Conservation (phyloP, 2,329 filamentous ascomycete genomes). For the Aureobasidium namibiae region DNA sequence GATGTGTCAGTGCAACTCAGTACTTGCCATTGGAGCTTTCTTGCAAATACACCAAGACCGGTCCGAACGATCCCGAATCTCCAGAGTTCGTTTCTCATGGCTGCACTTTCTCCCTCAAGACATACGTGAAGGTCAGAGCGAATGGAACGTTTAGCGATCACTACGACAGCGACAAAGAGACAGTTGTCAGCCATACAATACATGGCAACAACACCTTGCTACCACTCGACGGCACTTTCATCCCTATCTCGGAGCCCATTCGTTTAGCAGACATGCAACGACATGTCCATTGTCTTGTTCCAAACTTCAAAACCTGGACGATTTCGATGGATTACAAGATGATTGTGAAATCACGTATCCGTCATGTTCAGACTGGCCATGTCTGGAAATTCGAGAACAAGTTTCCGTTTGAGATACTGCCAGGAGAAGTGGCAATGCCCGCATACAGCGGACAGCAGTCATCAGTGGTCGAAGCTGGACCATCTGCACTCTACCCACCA, state of each 20-base stretch:
- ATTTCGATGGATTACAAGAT: background rate
- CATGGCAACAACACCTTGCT: background rate
- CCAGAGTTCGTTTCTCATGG: background rate
- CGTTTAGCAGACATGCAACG: background rate
- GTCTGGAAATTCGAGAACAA: background rate
- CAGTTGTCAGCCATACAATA: background rate
- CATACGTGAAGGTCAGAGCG: background rate
- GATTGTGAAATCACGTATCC: background rate
- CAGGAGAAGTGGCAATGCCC: background rate
- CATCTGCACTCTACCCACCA: background rate
- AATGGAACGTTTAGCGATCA: background rate
- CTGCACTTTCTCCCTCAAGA: background rate
- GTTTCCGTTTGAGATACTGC: background rate
- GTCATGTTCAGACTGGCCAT: background rate
- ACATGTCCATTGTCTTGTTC: background rate
- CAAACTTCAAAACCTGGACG: background rate
- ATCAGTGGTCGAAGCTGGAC: background rate
- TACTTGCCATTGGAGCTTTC: background rate
- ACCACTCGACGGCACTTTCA: background rate
- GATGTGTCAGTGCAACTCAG: background rate
- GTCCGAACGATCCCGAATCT: background rate
- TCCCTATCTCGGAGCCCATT: background rate
- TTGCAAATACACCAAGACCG: background rate
- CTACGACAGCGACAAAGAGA: background rate
- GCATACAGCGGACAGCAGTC: background rate